Percentiles rank a stretch among this genome's conserved stretches.
Conservation (phyloP, 2,329 filamentous ascomycete genomes). For the Eurotiales sp. region DNA sequence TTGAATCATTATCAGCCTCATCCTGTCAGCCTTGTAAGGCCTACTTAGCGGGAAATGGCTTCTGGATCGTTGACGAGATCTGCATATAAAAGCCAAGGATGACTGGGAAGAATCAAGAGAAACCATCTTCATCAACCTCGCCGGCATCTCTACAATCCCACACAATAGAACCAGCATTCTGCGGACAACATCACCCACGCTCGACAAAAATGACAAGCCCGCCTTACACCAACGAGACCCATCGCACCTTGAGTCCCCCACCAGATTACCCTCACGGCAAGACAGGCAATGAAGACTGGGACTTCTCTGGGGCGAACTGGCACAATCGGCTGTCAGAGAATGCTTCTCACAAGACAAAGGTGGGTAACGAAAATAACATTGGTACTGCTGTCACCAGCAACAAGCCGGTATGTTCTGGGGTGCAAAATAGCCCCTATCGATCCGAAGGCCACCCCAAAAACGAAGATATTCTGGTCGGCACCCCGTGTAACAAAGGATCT, state of each 20-base stretch:
- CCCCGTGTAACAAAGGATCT: not conserved
- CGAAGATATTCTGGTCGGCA: not conserved
- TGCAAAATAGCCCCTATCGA: not conserved
- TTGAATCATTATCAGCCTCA: too few relatives aligned
- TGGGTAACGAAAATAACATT: not conserved
- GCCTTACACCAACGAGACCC: not conserved
- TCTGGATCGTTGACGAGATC: too few relatives aligned
- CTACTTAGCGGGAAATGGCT: too few relatives aligned
- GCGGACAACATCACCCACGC: too few relatives aligned
- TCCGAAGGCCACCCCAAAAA: not conserved
- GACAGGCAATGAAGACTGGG: not conserved
- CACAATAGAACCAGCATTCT: too few relatives aligned
- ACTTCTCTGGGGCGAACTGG: not conserved
- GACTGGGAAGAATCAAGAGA: not conserved
- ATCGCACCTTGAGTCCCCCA: not conserved
- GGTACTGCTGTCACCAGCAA: not conserved
- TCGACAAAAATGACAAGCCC: not conserved
- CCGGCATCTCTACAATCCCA: too few relatives aligned
- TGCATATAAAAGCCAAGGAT: too few relatives aligned
- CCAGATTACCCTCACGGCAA: not conserved
- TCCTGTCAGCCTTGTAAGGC: too few relatives aligned
- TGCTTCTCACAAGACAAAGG: not conserved
- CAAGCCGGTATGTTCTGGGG: too few relatives aligned
- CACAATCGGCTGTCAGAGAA: not conserved
- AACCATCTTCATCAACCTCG: not conserved